Base-by-base conservation (phyloP, 495 filamentous ascomycete genomes). In the Penicillium egyptiacum region DNA sequence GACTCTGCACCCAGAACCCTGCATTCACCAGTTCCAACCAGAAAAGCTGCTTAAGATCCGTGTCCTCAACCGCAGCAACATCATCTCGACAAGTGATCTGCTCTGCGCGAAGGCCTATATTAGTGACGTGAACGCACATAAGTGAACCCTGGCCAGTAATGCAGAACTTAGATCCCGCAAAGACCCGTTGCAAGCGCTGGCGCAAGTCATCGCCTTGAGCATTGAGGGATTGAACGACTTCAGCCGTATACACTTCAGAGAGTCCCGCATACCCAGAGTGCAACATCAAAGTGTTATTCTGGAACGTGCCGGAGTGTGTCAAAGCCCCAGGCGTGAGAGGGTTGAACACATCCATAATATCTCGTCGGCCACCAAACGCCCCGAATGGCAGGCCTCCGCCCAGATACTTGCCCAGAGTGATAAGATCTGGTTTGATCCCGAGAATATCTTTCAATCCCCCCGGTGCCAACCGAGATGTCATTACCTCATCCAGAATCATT, bases 281-380 rank as follows among this genome's bases (percentile, higher is more conserved):
- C 31, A 56, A 20, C 53, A 56, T 56, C 43, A 88, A 61, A 2
- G 79, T 77, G 58, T 88, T 88, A 59, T 88, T 89, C 51, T 89
- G 87, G 62, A 86, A 89, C 0, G 86, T 89, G 0, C 86, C 86
- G 0, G 83, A 80, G 56, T 89, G 86, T 8, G 42, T 26, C 12
- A 76, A 50, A 14, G 46, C 37, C 55, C 39, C 47, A 1, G 37
- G 26, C 16, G n/a, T 44, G n/a, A 42, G 39, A n/a, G 59, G 56
- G 55, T 83, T 80, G 64, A 79, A 85, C 43, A 83, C 69, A 0
- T 57, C 60, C 78, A 85, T 83, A 52, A 83, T 67, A 35, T 83
- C 78, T 47, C 62, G 64, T 25, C 79, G 60, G 5, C 83, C 83
- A 7, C 83, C 82, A 63, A 86, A 84, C 1, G 75, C 80, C 5